Evolutionary conservation across 2,329 filamentous ascomycete species (phyloP), one percentile per base, ranked within the genome.

Genomic region (Beauveria medogensis): DNA sequence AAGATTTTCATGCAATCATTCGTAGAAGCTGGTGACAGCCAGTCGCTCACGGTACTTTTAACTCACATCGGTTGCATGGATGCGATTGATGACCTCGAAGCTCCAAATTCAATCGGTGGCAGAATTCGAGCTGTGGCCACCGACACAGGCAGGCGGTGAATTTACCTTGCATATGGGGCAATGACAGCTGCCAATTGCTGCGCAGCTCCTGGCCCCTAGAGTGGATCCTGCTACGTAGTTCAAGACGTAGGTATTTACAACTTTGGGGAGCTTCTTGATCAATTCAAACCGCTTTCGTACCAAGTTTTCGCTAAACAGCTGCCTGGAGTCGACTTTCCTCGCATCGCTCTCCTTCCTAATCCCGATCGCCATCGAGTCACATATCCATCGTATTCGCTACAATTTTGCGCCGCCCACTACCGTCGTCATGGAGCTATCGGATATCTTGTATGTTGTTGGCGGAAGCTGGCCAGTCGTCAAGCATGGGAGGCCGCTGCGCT

Each of bases 401-500:
- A 37, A 51, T 18, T 46, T 47, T 47, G 48, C 48, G 58, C 58
- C 24, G n/a, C 14, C 41, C 30, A 41, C 41, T 51, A 56, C 63
- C 47, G 53, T 63, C 73, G 79, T 72, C 65, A 93, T 94, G 90
- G 90, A 94, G 75, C 89, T 91, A 79, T 91, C 89, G 64, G 90
- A 93, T 76, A 86, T 85, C 73, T 92, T 93, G 90, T 93, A 81
- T 77, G 88, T 55, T 60, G 24, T 48, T 43, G 30, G 26, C 20
- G 20, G 9, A 8, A 18, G 41, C 28, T 47, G 40, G 24, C 26
- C 22, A 24, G 14, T n/a, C n/a, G 28, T 16, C 37, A n/a, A n/a
- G 14, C 22, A 50, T 22, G 16, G 47, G 12, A 47, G 41, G 28
- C 24, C 20, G 30, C 44, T 20, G 37, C 40, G 37, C 70, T 43